phyloP scores from a whole-genome alignment of 2,329 filamentous ascomycete genomes.

The Ceratocystiopsis sp. region DNA sequence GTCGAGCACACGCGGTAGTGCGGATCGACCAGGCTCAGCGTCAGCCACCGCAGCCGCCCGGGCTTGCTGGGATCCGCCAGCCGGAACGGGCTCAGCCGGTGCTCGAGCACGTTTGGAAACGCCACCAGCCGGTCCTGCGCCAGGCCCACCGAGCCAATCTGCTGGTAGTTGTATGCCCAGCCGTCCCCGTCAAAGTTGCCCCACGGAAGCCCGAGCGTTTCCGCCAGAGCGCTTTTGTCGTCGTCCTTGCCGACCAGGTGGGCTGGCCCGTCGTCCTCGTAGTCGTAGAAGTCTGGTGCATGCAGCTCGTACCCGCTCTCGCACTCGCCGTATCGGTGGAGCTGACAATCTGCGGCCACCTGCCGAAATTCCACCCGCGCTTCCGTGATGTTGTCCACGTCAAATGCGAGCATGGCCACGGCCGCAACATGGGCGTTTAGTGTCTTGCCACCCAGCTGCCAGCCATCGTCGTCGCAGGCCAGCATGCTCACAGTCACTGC shows the following conservation, averaged over 20 bases:
- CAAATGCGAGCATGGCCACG: constrained; percentile 34
- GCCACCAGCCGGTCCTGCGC: constrained; percentile 24
- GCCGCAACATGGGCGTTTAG: constrained; percentile 39
- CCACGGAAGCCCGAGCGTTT: constrained; percentile 10
- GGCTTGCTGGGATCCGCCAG: constrained; percentile 30
- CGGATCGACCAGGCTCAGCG: constrained; percentile 42
- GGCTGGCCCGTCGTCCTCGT: constrained; percentile 1
- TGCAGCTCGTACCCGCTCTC: no score
- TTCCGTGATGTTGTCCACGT: constrained; percentile 30
- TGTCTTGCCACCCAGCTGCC: constrained; percentile 14
- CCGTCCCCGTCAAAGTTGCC: background rate
- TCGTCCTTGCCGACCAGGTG: constrained; percentile 1
- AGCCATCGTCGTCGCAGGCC: background rate
- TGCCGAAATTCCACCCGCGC: constrained; percentile 24
- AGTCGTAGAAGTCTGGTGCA: constrained; percentile 4
- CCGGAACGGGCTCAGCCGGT: constrained; percentile 30
- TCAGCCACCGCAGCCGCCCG: constrained; percentile 37
- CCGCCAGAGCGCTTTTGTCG: constrained; percentile 4
- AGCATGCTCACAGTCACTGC: no score
- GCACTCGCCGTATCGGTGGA: no score
- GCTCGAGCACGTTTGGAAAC: constrained; percentile 26
- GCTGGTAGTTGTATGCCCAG: background rate
- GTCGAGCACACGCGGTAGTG: constrained; percentile 28
- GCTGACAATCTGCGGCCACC: no score
- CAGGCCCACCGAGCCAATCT: background rate